Base-by-base conservation (phyloP, 2,329 filamentous ascomycete genomes). In the Fusarium verrucosum region DNA sequence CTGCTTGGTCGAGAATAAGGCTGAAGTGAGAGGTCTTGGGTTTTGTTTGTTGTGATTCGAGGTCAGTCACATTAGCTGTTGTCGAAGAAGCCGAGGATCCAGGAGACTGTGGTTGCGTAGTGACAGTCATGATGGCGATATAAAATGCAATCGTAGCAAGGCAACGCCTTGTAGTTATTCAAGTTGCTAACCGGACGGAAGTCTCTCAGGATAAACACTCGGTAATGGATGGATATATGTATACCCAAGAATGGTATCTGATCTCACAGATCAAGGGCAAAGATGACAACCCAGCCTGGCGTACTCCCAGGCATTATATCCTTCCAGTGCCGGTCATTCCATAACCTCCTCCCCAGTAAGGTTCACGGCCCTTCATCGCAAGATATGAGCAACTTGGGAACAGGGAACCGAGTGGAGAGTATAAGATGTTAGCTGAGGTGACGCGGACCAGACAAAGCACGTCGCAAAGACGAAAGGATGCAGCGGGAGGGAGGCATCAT, bases 1-100 rank as follows among this genome's bases (percentile, higher is more conserved):
- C 83, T 23, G 82, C 81, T 50, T 86, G 87, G 71, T 89, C 82
- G 44, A 83, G 74, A 56, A 91, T 78, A 51, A 87, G 76, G 45
- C 79, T 76, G 74, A 81, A 85, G 75, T 86, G 82, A 14, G 78
- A 76, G 38, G 79, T 69, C 23, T 74, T 78, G 52, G 61, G 54
- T 22, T 72, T 65, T 22, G 69, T 70, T 17, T 70, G 69, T 44
- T 78, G 78, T 10, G 80, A 75, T 71, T 85, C 82, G 51, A 80
- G 61, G 59, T 83, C 81, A 49, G 68, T 68, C 37, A 56, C 54
- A 32, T 68, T 41, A 30, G 43, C 64, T 33, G 68, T 73, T 45
- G 64, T 60, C 19, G 72, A 67, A 7, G 63, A 68, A 8, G 64
- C 70, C 10, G 61, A 65, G 10, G 66, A 70, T 32, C 45, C 52